A percentile compares a stretch with the other conserved stretches of the same genome.
phyloP scores from a whole-genome alignment of 164 flowering plant species.

The Warburgia ugandensis region DNA sequence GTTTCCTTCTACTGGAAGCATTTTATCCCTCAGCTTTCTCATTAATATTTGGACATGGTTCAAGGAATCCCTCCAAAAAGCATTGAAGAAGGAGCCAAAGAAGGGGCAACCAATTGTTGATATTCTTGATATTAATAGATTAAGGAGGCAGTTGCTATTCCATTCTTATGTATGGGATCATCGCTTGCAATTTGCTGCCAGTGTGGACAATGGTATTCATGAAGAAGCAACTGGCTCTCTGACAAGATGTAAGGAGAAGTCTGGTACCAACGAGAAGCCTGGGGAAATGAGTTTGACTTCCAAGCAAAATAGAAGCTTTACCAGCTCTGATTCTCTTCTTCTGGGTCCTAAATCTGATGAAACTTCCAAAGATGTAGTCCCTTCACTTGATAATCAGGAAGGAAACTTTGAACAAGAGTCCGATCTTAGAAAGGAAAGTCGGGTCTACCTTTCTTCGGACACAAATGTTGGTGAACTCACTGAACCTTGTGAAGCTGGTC shows the following conservation, averaged over 20 bases:
- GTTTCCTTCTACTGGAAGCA: background rate
- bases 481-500: conserved; percentile 29
- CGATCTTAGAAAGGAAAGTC: conserved; percentile 15
- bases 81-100: conserved; percentile 37
- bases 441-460: conserved; percentile 13
- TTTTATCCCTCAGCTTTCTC: background rate
- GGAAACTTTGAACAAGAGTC: conserved; percentile 14
- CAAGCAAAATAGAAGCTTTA: conserved; percentile 15
- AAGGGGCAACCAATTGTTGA: conserved; percentile 61
- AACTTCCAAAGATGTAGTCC: background rate
- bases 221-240: conserved; percentile 15
- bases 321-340: conserved; percentile 28
- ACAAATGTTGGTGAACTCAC: conserved; percentile 18
- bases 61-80: conserved; percentile 60
- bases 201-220: conserved; percentile 20
- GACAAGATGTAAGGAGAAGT: conserved; percentile 31
- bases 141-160: conserved; percentile 71
- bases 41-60: conserved; percentile 7
- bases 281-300: conserved; percentile 18
- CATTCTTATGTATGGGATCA: conserved; percentile 90
- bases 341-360: conserved; percentile 24
- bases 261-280: conserved; percentile 24
- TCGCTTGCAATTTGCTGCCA: conserved; percentile 55
- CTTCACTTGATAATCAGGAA: conserved; percentile 14
- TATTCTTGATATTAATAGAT: conserved; percentile 75